Percentiles rank a stretch among this genome's conserved stretches.
Conservation (phyloP, 345 rosid genomes). For the Raphanus raphanistrum region DNA sequence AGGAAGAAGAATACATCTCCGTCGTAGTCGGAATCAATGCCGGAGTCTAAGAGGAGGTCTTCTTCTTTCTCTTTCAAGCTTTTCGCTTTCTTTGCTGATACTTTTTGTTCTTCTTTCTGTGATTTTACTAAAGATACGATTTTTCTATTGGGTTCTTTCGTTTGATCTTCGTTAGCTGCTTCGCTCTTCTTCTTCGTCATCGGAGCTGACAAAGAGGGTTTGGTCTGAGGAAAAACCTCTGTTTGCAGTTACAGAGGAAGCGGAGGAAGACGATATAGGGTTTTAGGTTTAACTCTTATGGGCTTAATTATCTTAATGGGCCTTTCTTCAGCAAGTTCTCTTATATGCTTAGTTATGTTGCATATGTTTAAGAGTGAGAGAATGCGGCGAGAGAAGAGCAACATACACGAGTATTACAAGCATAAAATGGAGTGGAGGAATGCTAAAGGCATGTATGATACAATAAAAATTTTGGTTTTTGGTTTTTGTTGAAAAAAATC, state of each 20-base stretch:
- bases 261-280: conserved; percentile 30
- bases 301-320: conserved; percentile 9
- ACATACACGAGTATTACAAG: not conserved
- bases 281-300: conserved; percentile 13
- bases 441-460: not conserved
- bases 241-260: not conserved
- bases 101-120: not conserved
- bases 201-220: conserved; percentile 7
- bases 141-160: not conserved
- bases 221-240: not conserved
- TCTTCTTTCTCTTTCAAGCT: conserved; percentile 25
- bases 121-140: conserved; percentile 1
- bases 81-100: not conserved
- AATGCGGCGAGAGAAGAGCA: not conserved
- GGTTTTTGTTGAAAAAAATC: not conserved
- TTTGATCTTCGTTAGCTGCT: not conserved
- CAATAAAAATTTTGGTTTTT: no score
- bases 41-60: conserved; percentile 19
- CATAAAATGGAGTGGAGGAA: no score
- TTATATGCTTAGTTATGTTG: not conserved
- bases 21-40: conserved; percentile 37
- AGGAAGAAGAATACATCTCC: conserved; percentile 13
- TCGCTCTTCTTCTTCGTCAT: conserved; percentile 26
- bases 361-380: not conserved
- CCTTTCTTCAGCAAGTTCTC: not conserved